phyloP scores from a whole-genome alignment of 2,329 filamentous ascomycete genomes.

The Paecilomyces sp. region DNA sequence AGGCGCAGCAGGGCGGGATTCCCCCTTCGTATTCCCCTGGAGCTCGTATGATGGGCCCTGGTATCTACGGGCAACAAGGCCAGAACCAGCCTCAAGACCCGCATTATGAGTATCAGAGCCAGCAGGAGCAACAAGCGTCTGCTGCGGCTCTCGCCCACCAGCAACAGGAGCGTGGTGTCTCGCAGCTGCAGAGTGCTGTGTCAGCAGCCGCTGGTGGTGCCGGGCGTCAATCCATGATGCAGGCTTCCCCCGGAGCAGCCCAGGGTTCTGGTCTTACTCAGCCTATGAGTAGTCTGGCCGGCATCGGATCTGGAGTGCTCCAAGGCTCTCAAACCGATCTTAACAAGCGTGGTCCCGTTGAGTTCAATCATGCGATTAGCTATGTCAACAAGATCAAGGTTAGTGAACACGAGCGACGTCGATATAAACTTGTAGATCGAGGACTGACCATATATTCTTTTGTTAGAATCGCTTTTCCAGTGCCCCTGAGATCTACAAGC shows the following conservation, averaged over 20 bases:
- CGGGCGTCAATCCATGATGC: constrained; percentile 43
- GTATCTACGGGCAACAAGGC: constrained; percentile 29
- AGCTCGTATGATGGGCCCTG: constrained; percentile 27
- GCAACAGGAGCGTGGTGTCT: constrained; percentile 59
- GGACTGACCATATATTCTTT: neutral
- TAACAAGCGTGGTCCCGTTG: constrained; percentile 87
- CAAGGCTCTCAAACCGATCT: constrained; percentile 47
- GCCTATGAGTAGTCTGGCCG: constrained; percentile 55
- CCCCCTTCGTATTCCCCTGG: constrained; percentile 35
- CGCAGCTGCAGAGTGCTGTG: constrained; percentile 59
- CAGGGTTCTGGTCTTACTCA: constrained; percentile 40
- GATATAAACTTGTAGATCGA: neutral
- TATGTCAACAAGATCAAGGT: constrained; percentile 99
- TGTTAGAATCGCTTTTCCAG: constrained; percentile 87
- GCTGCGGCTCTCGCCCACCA: constrained; percentile 47
- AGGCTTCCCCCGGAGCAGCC: constrained; percentile 36
- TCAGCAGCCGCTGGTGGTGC: constrained; percentile 45
- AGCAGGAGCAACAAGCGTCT: constrained; percentile 41
- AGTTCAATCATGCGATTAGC: constrained; percentile 98
- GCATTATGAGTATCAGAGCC: constrained; percentile 36
- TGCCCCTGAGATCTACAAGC: constrained; percentile 97
- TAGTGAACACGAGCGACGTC: constrained; percentile 21
- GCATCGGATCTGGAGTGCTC: constrained; percentile 52
- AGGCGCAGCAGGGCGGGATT: constrained; percentile 23
- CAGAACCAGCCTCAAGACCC: constrained; percentile 35